Evolutionary conservation across 108 stramenopile genomes (phyloP), one percentile per base, ranked within the genome.

Genomic region (Nitzschia putrida): DNA sequence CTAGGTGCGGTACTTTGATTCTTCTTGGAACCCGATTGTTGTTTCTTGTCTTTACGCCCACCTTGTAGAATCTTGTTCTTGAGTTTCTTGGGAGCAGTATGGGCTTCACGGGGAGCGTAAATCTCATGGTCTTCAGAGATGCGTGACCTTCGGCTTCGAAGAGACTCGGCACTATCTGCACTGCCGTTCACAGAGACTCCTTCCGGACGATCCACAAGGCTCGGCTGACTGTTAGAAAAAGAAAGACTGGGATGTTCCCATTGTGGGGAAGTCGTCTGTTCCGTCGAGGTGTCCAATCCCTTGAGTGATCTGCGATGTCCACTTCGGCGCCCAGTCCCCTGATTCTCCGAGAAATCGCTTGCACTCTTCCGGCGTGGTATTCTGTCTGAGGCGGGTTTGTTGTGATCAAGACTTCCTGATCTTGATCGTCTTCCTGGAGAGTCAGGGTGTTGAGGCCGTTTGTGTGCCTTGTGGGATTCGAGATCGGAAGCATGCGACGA

Each of bases 401-500:
- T 34, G 29, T 34, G 49, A 50, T 50, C 49, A 4, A 50, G 49
- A 50, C 49, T 50, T 20, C 49, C 20, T 16, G 49, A 50, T 20
- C 49, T 50, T 20, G 49, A 5, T 18, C 49, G 49, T 16, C n/a
- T n/a, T n/a, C 49, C 20, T 50, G 16, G 16, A 18, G 49, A 20
- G 3, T 63, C 20, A n/a, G 44, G 61, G 8, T 63, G 61, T 24
- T 63, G 61, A 22, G 61, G 61, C 44, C 58, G 58, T 26, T 25
- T 37, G n/a, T 3, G 0, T 11, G n/a, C 10, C 12, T 21, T 13
- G 23, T 63, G 18, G 22, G 44, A n/a, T 14, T 63, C 44, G 44
- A 44, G 44, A n/a, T 63, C 61, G 44, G 61, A 63, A 44, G 61
- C 61, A 45, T 63, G 61, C 16, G 61, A 63, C 25, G 61, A 63